A percentile compares a stretch with the other conserved stretches of the same genome.
Evolutionary conservation across 148 eudicot species (phyloP).

Genomic region (Rhododendron vialii): DNA sequence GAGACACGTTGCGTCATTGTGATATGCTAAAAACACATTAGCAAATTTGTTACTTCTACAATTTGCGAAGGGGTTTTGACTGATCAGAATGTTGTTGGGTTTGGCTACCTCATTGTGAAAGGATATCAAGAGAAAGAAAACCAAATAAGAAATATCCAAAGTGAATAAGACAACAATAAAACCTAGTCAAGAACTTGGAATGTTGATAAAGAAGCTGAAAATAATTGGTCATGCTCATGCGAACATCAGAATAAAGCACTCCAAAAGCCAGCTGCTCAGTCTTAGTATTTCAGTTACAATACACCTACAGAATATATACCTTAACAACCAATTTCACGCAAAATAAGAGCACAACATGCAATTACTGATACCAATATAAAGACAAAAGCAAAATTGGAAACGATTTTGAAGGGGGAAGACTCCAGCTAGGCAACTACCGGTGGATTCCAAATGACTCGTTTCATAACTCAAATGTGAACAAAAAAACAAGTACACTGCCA

Average conservation of each 20-base stretch:
- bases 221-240: not conserved
- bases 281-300: not conserved
- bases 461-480: no score
- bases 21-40: no score
- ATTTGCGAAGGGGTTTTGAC: not conserved
- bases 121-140: not conserved
- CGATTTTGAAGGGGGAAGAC: no score
- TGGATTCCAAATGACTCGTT: no score
- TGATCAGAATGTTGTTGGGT: not conserved
- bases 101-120: not conserved
- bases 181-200: not conserved
- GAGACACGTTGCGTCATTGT: no score
- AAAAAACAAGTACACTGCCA: no score
- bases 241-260: not conserved
- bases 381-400: no score
- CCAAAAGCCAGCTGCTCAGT: not conserved
- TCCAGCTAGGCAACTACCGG: no score
- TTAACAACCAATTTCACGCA: no score
- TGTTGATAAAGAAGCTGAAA: not conserved
- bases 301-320: no score
- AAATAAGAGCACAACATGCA: no score
- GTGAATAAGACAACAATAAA: not conserved
- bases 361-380: no score
- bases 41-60: not conserved
- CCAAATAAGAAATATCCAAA: not conserved